Evolutionary conservation across 1,284 basidiomycete species (phyloP).

Genomic region (Rhodotorula sp.): DNA sequence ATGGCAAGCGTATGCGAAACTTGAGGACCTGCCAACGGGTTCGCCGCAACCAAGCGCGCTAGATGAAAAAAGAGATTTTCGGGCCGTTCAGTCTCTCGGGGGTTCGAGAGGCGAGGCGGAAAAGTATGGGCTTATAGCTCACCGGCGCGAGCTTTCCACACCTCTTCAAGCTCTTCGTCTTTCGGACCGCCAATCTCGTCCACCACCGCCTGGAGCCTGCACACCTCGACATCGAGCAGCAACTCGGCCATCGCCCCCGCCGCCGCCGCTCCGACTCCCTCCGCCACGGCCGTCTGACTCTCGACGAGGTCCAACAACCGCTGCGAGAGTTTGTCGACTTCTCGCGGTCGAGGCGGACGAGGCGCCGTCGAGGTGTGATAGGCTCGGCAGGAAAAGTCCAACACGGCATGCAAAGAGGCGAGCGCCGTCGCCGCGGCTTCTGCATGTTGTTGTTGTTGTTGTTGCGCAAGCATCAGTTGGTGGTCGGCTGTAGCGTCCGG

Average conservation of each 20-base stretch:
- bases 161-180: neutral
- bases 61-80: neutral
- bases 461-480: neutral
- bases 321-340: neutral
- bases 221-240: neutral
- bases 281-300: neutral
- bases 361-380: too few species aligned
- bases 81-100: too few species aligned
- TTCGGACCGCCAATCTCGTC: neutral
- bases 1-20: neutral
- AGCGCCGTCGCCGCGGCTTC: too few species aligned
- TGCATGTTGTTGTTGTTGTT: too few species aligned
- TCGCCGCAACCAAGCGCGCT: neutral
- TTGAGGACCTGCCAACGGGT: conserved; percentile 1
- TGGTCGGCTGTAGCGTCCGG: neutral
- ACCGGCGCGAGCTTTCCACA: neutral
- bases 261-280: too few species aligned
- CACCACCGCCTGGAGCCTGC: neutral
- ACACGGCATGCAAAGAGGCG: too few species aligned
- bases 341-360: neutral
- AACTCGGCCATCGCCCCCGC: neutral
- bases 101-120: too few species aligned
- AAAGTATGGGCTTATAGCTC: too few species aligned
- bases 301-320: neutral
- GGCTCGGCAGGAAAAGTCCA: too few species aligned